A percentile compares a stretch with the other conserved stretches of the same genome.
These are phyloP conservation scores for Saprolegnia diclina DNA, from an alignment of 352 stramenopile genomes.

Conservation along the genomic window DNA sequence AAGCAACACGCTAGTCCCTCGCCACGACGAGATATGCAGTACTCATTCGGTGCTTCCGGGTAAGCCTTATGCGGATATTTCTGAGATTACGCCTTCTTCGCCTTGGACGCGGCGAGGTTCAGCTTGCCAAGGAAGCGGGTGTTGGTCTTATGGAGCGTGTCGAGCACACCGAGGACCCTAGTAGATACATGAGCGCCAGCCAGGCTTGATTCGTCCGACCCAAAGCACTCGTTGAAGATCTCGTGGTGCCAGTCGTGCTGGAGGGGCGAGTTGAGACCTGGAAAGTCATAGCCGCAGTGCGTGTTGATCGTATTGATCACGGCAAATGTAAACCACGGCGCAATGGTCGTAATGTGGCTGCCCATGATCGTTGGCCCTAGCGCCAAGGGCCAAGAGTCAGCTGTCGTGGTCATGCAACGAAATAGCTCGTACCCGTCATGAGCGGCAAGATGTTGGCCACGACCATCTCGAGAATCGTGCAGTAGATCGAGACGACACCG, in stretches of 20 bases:
- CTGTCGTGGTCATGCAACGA: not conserved
- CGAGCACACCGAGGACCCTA: constrained; percentile 21
- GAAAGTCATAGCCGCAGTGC: constrained; percentile 27
- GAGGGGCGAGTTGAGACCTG: constrained; percentile 6
- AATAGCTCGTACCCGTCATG: constrained; percentile 20
- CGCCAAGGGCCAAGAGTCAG: not conserved
- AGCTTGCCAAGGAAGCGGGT: constrained; percentile 11
- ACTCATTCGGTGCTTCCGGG: no score
- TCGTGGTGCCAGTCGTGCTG: constrained; percentile 25
- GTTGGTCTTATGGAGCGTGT: constrained; percentile 23
- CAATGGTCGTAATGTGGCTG: constrained; percentile 14
- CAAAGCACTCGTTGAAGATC: constrained; percentile 26
- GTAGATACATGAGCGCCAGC: not conserved
- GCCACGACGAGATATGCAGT: no score
- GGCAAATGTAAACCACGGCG: constrained; percentile 24
- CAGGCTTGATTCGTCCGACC: not conserved
- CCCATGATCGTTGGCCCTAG: constrained; percentile 21
- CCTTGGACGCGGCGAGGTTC: not conserved
- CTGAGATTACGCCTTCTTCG: not conserved
- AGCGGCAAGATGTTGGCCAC: constrained; percentile 28
- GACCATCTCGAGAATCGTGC: constrained; percentile 27
- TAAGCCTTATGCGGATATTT: no score
- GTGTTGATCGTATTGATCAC: constrained; percentile 27
- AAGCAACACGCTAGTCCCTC: no score
- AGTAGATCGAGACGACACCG: constrained; percentile 26